These are phyloP conservation scores for Cyclocybe cylindracea DNA, from an alignment of 768 basidiomycete genomes.

Conservation along the genomic window DNA sequence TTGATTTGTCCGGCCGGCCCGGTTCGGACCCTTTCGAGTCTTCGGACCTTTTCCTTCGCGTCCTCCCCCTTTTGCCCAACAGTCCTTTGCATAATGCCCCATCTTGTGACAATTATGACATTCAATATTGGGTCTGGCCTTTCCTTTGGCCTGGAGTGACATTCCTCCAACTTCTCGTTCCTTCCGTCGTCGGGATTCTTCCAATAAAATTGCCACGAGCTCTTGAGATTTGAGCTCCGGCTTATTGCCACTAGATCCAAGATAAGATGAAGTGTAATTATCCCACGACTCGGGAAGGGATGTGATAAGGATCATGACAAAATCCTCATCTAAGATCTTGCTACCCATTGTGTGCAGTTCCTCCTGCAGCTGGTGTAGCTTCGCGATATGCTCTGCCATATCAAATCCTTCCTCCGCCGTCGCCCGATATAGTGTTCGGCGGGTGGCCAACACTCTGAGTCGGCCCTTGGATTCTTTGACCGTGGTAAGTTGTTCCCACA, in stretches of 20 bases:
- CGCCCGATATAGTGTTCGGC: slow-evolving; percentile 19
- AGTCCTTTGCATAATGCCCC: slow-evolving; percentile 24
- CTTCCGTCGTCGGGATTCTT: slow-evolving; percentile 18
- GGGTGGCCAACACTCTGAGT: slow-evolving; percentile 22
- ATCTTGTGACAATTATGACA: slow-evolving; percentile 34
- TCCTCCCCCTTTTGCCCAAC: slow-evolving; percentile 30
- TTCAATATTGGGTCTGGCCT: slow-evolving; percentile 5
- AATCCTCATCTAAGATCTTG: slow-evolving; percentile 26
- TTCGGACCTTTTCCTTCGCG: slow-evolving; percentile 32
- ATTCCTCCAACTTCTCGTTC: background rate
- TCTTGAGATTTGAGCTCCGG: slow-evolving; percentile 17
- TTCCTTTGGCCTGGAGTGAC: slow-evolving; percentile 1
- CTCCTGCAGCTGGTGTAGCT: slow-evolving; percentile 22
- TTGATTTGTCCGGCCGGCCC: slow-evolving; percentile 8
- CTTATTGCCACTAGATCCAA: slow-evolving; percentile 18
- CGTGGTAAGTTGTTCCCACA: slow-evolving; percentile 25
- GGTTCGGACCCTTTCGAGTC: slow-evolving; percentile 13
- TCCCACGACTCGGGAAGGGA: slow-evolving; percentile 30
- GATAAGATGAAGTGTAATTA: slow-evolving; percentile 21
- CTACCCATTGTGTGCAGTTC: slow-evolving; percentile 25
- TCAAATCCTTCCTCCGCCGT: slow-evolving; percentile 24
- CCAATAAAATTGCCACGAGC: slow-evolving; percentile 21
- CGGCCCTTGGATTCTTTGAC: slow-evolving; percentile 27
- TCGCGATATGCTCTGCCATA: slow-evolving; percentile 25
- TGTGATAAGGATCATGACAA: slow-evolving; percentile 29